Base-by-base conservation (phyloP, 345 rosid genomes). In the Rubroshorea leprosula region DNA sequence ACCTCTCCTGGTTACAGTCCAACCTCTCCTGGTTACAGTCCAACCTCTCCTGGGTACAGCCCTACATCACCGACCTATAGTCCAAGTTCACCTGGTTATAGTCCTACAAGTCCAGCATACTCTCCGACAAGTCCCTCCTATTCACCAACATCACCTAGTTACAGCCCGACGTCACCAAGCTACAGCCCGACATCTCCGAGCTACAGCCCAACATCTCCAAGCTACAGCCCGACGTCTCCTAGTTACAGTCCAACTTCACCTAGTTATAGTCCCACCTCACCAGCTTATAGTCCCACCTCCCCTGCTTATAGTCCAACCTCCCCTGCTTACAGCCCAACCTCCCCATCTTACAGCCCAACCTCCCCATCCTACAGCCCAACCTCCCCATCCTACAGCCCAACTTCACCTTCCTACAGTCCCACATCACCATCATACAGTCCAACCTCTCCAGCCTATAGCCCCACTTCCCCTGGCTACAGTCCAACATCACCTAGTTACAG, bases 11-110 rank as follows among this genome's bases (percentile, higher is more conserved):
- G 82, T 1, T 91, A 91, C 57, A 91, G 88, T 27, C 96, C 96
- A 0, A 78, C 94, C 0, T 91, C 98, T 0, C 98, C 96, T 27
- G 82, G 80, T 2, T 91, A 88, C 65, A 88, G 89, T 61, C 96
- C 96, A 12, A 80, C 91, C 0, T 87, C 94, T 0, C 97, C 96
- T 0, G 85, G 86, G 0, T 90, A 83, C 23, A 87, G 91, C 61
- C 95, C 98, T 23, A 84, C 95, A 16, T 92, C 98, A 0, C 98
- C 96, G 15, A 76, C 80, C 17, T 92, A 92, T 54, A 87, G 96
- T 61, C 97, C 97, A 5, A 87, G 85, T 51, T 85, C 96, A 49
- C 97, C 96, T 24, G 76, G 85, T 13, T 91, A 81, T 52, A 88
- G 95, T 62, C 96, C 98, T 18, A 86, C 90, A 11, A 78, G 86